A percentile compares a stretch with the other conserved stretches of the same genome.
phyloP scores from a whole-genome alignment of 1,284 basidiomycete species.

The Papiliotrema fonsecae region DNA sequence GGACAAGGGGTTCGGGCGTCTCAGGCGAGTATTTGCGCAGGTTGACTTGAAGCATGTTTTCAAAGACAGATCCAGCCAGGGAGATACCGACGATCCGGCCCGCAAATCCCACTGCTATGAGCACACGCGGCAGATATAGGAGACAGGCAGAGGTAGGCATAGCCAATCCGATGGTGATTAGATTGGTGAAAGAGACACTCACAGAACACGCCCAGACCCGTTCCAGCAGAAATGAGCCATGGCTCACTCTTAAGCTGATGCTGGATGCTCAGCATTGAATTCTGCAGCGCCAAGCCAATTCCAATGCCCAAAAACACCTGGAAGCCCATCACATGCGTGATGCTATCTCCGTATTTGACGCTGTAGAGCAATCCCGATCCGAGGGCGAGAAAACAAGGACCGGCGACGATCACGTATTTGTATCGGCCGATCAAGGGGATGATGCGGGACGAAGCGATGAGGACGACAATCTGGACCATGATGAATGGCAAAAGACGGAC shows the following conservation, averaged over 20 bases:
- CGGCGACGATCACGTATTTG: constrained; percentile 41
- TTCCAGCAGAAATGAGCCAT: constrained; percentile 35
- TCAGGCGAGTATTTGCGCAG: constrained; percentile 27
- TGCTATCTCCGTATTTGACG: constrained; percentile 25
- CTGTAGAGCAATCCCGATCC: constrained; percentile 42
- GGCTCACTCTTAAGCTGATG: constrained; percentile 39
- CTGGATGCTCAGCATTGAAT: constrained; percentile 42
- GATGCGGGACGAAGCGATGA: constrained; percentile 44
- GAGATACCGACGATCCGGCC: constrained; percentile 46
- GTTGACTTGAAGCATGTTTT: constrained; percentile 40
- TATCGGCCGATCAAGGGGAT: constrained; percentile 36
- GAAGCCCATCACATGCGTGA: constrained; percentile 39
- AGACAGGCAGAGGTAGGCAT: not conserved
- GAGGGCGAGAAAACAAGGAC: constrained; percentile 36
- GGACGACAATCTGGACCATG: constrained; percentile 40
- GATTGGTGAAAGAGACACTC: too few species aligned
- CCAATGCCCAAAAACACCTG: constrained; percentile 42
- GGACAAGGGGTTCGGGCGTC: constrained; percentile 22
- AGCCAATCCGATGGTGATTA: too few species aligned
- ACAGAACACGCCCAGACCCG: constrained; percentile 34
- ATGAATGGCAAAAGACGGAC: too few species aligned
- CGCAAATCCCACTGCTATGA: constrained; percentile 29
- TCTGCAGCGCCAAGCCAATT: constrained; percentile 39
- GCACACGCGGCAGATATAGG: not conserved
- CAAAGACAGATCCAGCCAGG: constrained; percentile 44